Evolutionary conservation across 345 rosid genomes (phyloP).

Genomic region (Jatropha curcas): DNA sequence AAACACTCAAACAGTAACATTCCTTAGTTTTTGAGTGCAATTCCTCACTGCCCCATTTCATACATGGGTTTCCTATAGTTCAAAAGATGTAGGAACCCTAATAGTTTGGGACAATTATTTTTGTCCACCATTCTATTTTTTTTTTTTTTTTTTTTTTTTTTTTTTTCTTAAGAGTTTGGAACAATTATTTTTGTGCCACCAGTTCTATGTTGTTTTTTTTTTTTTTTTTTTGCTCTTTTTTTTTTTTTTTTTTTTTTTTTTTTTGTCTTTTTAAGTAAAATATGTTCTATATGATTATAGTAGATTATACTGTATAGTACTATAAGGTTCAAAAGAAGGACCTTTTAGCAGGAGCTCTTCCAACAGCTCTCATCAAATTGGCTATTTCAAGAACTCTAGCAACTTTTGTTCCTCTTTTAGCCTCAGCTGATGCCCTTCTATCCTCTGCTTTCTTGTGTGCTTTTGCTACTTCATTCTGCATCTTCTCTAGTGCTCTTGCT

Average conservation of each 20-base stretch:
- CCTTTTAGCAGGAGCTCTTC: conserved; percentile 78
- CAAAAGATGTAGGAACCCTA: conserved; percentile 13
- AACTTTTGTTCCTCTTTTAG: conserved; percentile 73
- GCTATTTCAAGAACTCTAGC: conserved; percentile 72
- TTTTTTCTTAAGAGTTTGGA: neutral
- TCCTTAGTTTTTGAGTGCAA: too few relatives aligned
- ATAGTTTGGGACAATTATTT: conserved; percentile 7
- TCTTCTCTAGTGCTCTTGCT: conserved; percentile 80
- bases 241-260: neutral
- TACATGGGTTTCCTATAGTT: conserved; percentile 14
- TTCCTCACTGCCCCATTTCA: conserved; percentile 10
- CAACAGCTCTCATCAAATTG: conserved; percentile 92
- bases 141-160: neutral
- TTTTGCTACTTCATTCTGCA: conserved; percentile 79
- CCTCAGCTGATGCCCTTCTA: conserved; percentile 85
- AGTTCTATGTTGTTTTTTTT: too few relatives aligned
- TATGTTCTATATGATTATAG: neutral
- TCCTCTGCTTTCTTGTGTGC: conserved; percentile 91
- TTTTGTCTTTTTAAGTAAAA: too few relatives aligned
- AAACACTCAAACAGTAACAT: too few relatives aligned
- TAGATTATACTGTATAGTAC: neutral
- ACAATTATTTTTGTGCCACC: conserved; percentile 4
- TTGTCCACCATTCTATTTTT: neutral
- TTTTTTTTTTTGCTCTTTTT: neutral
- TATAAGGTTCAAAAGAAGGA: conserved; percentile 57